phyloP scores from a whole-genome alignment of 176 grass and related monocot genomes.

The Carex cristatella region DNA sequence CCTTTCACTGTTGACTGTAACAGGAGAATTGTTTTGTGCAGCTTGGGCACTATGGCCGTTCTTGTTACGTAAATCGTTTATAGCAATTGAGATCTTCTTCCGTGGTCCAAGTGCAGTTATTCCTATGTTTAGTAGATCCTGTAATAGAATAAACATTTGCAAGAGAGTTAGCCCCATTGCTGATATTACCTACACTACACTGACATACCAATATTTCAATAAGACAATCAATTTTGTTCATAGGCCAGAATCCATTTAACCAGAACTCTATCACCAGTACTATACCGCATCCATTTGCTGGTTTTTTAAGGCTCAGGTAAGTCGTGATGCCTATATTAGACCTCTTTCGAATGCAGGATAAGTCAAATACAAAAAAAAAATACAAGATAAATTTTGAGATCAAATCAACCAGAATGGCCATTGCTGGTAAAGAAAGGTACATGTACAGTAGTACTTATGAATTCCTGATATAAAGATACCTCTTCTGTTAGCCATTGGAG shows the following conservation, averaged over 20 bases:
- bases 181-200: neutral
- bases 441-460: neutral
- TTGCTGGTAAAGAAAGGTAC: neutral
- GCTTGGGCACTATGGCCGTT: conserved; percentile 33
- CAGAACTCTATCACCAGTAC: neutral
- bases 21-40: conserved; percentile 25
- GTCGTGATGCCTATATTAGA: neutral
- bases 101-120: conserved; percentile 78
- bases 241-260: neutral
- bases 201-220: neutral
- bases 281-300: neutral
- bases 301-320: neutral
- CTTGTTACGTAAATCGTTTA: conserved; percentile 56
- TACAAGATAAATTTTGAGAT: neutral
- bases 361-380: neutral
- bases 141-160: conserved; percentile 15
- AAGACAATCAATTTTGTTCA: neutral
- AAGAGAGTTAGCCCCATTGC: conserved; percentile 28
- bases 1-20: conserved; percentile 37
- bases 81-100: conserved; percentile 69
- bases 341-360: neutral
- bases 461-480: conserved; percentile 34
- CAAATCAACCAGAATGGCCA: neutral
- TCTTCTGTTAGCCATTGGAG: conserved; percentile 90
- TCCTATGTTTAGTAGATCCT: conserved; percentile 86